These are phyloP conservation scores for Ambrosiella beaveri DNA, from an alignment of 2,329 filamentous ascomycete genomes.

Conservation along the genomic window DNA sequence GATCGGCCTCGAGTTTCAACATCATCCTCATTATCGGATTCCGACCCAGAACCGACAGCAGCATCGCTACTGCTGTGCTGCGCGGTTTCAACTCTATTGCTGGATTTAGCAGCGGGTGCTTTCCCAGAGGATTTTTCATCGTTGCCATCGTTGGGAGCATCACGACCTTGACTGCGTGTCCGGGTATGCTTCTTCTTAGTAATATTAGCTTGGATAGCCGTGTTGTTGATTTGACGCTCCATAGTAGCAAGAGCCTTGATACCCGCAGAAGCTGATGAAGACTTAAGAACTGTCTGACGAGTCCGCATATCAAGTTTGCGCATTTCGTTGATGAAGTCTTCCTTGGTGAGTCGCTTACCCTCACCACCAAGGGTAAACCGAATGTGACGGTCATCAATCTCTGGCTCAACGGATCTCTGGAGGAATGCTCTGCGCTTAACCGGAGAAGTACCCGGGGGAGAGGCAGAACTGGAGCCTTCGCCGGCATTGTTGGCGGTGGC, in stretches of 20 bases:
- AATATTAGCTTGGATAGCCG: neutral
- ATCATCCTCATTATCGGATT: slow-evolving; percentile 1
- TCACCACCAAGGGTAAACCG: slow-evolving; percentile 60
- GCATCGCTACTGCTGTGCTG: neutral
- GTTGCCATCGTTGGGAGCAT: neutral
- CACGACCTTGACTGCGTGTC: neutral
- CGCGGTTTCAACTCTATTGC: neutral
- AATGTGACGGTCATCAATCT: slow-evolving; percentile 51
- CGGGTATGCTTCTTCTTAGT: slow-evolving; percentile 2
- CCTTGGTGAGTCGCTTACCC: slow-evolving; percentile 62
- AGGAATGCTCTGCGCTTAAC: slow-evolving; percentile 21
- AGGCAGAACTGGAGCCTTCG: slow-evolving; percentile 17
- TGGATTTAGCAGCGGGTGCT: neutral
- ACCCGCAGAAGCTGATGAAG: slow-evolving; percentile 29
- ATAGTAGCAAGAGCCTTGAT: slow-evolving; percentile 29
- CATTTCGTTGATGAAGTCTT: slow-evolving; percentile 61
- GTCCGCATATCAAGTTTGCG: slow-evolving; percentile 53
- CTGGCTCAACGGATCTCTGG: slow-evolving; percentile 25
- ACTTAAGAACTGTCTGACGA: slow-evolving; percentile 35
- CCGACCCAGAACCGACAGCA: neutral
- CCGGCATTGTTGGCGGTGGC: slow-evolving; percentile 7
- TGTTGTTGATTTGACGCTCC: slow-evolving; percentile 16
- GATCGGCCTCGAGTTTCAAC: neutral
- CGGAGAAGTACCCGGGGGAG: slow-evolving; percentile 7
- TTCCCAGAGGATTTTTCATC: neutral